Evolutionary conservation across 768 basidiomycete genomes (phyloP), one percentile per base, ranked within the genome.

Genomic region (Suillus variegatus): DNA sequence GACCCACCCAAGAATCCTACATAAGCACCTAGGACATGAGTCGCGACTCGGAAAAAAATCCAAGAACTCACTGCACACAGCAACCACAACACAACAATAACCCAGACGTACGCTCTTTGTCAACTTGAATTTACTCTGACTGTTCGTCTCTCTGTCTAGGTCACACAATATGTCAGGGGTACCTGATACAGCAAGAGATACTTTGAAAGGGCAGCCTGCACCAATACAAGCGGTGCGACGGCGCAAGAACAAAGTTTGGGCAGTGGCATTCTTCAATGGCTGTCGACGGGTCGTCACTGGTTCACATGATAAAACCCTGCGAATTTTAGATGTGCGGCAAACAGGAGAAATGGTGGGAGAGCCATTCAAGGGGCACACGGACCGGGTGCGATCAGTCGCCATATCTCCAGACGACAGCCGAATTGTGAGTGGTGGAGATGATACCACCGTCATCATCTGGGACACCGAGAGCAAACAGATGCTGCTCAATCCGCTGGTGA

Each of bases 231-330:
- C 28, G 71, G 20, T 62, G 72, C 12, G 20, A 18, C 18, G 18
- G 52, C 76, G 76, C 16, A 75, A 73, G 6, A 70, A 75, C 14
- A 72, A 71, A 7, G 70, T 76, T 8, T 73, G 75, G 64, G 73
- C 72, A 57, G 70, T 77, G 47, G 73, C 73, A 8, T 74, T 75
- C 68, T 73, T 75, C 0, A 73, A 72, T 43, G 64, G 74, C 55
- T 69, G 72, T 43, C 67, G 67, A 14, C 67, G 52, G 47, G 67
- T 76, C 18, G 75, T 73, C 46, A 76, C 70, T 16, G 75, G 62
- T 38, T 67, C 76, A 35, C 73, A 76, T 65, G 75, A 76, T 60
- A 66, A 71, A 2, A 71, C 69, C 2, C 25, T 76, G 51, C 76
- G 76, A 20, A 73, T 76, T 2, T 76, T 76, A 76, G 47, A 66